Base-by-base conservation (phyloP, 371 early-diverging fungal species). In the Circinella umbellata region DNA sequence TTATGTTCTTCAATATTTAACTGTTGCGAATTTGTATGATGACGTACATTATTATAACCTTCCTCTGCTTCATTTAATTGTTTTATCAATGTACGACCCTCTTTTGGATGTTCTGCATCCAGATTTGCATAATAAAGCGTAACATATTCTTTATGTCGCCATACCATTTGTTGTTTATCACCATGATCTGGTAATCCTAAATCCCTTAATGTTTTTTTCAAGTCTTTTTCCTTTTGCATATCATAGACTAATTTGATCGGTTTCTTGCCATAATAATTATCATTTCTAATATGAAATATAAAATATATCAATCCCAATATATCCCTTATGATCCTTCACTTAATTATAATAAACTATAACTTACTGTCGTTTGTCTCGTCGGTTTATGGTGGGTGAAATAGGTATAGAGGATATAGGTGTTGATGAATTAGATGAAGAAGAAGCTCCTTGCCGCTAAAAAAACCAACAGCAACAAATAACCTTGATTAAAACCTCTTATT, bases 71-170 rank as follows among this genome's bases (percentile, higher is more conserved):
- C 67, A 13, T 49, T n/a, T 17, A 75, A 55, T 51, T 64, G 67
- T 51, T 51, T 69, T 2, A 60, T 54, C 55, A 75, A 57, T 42
- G 42, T 15, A 0, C 35, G 11, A 13, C 42, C 42, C 5, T 64
- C 63, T 14, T 64, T 78, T 3, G 90, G 90, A 20, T 83, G 69
- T 9, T 72, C 73, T 0, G 89, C 75, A 67, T 91, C 91, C 57
- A 81, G 76, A 65, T 91, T 91, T 37, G 91, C 89, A 71, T 88
- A 79, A 71, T 85, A 90, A 42, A 89, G 70, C 38, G 84, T 90
- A 34, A 87, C 69, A 71, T 85, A 91, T 67, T 91, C 90, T 13
- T 79, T 77, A 62, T 91, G 90, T 0, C 91, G 79, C 69, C 83
- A 81, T 55, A 81, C 78, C 78, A 90, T 73, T 63, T 80, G 74